Evolutionary conservation across 345 rosid species (phyloP).

Genomic region (Eutrema yunnanense): DNA sequence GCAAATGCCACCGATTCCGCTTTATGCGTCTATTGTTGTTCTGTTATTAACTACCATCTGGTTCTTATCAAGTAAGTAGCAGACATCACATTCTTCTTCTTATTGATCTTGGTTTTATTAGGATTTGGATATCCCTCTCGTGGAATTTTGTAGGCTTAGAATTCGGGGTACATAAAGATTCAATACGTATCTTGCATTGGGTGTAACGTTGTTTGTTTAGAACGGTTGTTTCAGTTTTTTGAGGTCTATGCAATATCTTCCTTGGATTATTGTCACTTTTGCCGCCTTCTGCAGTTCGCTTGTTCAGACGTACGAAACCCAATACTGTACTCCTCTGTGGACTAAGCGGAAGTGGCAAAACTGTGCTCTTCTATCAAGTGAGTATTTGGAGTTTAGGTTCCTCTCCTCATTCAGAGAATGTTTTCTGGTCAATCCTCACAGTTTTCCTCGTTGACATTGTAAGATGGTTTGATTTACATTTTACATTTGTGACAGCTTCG

Average conservation of each 20-base stretch:
- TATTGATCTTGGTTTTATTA: not conserved
- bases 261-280: not conserved
- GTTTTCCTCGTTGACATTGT: not conserved
- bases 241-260: not conserved
- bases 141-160: not conserved
- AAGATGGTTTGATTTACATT: conserved; percentile 10
- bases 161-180: not conserved
- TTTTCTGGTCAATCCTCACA: no score
- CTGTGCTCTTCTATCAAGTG: conserved; percentile 76
- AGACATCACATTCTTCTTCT: not conserved
- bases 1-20: conserved; percentile 56
- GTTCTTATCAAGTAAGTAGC: conserved; percentile 45
- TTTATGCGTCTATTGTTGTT: conserved; percentile 52
- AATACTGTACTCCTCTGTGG: conserved; percentile 75
- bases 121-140: not conserved
- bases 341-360: conserved; percentile 81
- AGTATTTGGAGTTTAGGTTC: not conserved
- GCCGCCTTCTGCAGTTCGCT: conserved; percentile 31
- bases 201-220: not conserved
- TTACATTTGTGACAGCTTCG: conserved; percentile 53
- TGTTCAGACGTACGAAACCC: conserved; percentile 40
- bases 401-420: no score
- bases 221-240: not conserved
- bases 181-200: not conserved
- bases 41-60: conserved; percentile 44